Base-by-base conservation (phyloP, 176 grass and related monocot genomes). In the Neostapfia colusana region DNA sequence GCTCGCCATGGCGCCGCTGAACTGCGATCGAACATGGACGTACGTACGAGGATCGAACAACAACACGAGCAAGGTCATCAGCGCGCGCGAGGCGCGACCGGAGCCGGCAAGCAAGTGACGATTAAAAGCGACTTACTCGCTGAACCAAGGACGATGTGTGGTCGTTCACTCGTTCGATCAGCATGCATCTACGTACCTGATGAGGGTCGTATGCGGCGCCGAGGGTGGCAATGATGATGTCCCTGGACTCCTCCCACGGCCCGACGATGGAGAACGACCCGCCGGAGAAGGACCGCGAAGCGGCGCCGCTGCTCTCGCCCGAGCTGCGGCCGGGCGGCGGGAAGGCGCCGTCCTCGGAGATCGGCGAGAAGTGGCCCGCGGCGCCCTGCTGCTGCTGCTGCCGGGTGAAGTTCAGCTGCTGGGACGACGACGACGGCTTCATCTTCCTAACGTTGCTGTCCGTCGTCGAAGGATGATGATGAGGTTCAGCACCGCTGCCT, bases 251-350 rank as follows among this genome's bases (percentile, higher is more conserved):
- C 42, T 95, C 90, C 93, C 80, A 84, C 86, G 64, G 81, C 18
- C 72, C 91, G 13, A 90, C 87, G 35, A 99, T 92, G 50, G 89
- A 90, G 82, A 95, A 95, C n/a, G n/a, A n/a, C 58, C 89, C 72
- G 57, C 87, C 18, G 20, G 89, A 84, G 53, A 77, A 86, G 53
- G 86, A 85, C 28, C 82, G 72, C 20, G 58, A 60, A 10, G 66
- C 70, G 17, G 27, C 49, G 45, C 17, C 73, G 62, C 62, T 72
- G 8, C 44, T 74, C 82, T 86, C 84, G 27, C 86, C 87, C 1
- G 89, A 73, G 76, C 84, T 69, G 43, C 67, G 75, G 4, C 74
- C 69, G 31, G 31, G 31, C n/a, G 81, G 77, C n/a, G 83, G 77
- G 69, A 92, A 88, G 20, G 36, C 75, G 57, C 85, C 86, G 7